These are phyloP conservation scores for Euphorbia celastroides DNA, from an alignment of 441 rosid genomes.

Conservation along the genomic window DNA sequence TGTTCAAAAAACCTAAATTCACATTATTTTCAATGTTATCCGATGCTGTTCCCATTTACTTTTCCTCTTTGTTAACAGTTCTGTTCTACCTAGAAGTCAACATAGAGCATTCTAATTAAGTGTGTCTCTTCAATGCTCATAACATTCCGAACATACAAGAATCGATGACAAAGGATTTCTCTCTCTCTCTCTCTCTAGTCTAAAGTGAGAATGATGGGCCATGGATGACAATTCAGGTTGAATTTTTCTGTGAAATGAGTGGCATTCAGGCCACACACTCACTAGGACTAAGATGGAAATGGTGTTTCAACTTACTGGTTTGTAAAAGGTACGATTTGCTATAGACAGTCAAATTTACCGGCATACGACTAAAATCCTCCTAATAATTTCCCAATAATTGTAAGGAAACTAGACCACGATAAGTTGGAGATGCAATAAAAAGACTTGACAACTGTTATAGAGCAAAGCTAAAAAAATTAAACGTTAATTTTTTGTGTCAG, in stretches of 20 bases:
- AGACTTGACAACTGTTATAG: no score
- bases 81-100: no score
- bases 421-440: not conserved
- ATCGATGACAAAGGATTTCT: not conserved
- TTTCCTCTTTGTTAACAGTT: no score
- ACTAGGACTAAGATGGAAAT: not conserved
- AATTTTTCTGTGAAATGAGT: not conserved
- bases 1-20: no score
- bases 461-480: no score
- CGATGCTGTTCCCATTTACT: no score
- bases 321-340: not conserved
- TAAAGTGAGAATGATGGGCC: not conserved
- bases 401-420: not conserved
- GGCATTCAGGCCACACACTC: not conserved
- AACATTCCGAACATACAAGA: not conserved
- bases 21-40: no score
- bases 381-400: not conserved
- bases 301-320: not conserved
- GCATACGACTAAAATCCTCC: not conserved
- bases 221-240: not conserved
- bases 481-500: not conserved
- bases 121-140: not conserved
- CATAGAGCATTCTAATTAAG: not conserved
- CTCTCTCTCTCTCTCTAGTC: not conserved
- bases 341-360: not conserved